Conservation (phyloP, 306 rosid species). For the Leucaena leucocephala region DNA sequence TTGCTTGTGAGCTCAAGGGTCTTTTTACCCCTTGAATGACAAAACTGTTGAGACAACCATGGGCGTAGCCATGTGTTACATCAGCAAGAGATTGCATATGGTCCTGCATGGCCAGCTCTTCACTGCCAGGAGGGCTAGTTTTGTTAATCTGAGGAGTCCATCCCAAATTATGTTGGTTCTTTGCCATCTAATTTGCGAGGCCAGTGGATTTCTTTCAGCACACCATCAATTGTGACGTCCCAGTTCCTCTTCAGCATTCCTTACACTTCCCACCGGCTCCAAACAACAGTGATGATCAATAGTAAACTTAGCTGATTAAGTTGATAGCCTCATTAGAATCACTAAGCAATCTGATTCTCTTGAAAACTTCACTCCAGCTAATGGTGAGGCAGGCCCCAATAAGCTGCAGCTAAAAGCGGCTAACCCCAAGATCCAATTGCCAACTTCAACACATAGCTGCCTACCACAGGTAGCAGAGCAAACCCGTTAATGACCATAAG, state of each 20-base stretch:
- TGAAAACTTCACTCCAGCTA: too few species aligned
- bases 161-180: neutral
- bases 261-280: neutral
- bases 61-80: neutral
- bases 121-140: neutral
- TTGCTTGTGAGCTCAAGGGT: neutral
- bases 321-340: neutral
- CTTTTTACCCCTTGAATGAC: neutral
- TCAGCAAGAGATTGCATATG: neutral
- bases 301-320: neutral
- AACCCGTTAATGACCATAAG: neutral
- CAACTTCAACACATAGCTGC: neutral
- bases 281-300: neutral
- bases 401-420: neutral
- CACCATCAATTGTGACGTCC: neutral
- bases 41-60: neutral
- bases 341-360: neutral
- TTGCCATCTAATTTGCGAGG: neutral
- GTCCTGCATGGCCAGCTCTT: neutral
- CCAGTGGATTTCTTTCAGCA: neutral
- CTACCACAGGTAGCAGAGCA: neutral
- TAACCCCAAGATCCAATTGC: neutral
- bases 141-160: neutral
- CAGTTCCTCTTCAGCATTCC: neutral
- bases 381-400: too few species aligned